phyloP scores from a whole-genome alignment of 306 rosid genomes.

The Rosa chinensis region DNA sequence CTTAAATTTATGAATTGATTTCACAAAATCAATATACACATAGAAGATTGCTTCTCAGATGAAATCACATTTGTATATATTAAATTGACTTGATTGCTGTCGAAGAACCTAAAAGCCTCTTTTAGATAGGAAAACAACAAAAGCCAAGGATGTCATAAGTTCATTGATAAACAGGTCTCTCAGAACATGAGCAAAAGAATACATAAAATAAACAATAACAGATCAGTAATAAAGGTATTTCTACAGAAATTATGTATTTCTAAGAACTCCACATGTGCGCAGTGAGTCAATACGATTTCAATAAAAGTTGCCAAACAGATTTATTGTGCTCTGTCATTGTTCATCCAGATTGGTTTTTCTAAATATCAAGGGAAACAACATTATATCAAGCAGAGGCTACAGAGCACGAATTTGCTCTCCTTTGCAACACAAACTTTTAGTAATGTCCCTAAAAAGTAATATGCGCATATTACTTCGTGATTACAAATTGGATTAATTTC shows the following conservation, averaged over 20 bases:
- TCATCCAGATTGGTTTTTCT: background rate
- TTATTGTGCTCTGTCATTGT: no score
- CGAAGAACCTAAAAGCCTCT: constrained; percentile 94
- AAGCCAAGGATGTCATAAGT: background rate
- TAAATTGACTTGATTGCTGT: constrained; percentile 52
- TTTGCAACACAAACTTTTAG: background rate
- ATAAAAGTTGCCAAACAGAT: no score
- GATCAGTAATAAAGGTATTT: no score
- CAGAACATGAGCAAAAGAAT: no score
- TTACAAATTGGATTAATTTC: no score
- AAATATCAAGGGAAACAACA: background rate
- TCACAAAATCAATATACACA: background rate
- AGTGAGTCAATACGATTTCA: no score
- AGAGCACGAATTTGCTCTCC: background rate
- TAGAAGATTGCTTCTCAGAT: constrained; percentile 21
- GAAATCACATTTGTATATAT: no score
- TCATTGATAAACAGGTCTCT: background rate
- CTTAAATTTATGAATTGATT: constrained; percentile 16
- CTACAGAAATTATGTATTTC: no score
- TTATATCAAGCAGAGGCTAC: background rate
- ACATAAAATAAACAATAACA: no score
- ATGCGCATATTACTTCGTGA: no score
- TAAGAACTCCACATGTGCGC: no score
- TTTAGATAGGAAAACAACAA: constrained; percentile 25
- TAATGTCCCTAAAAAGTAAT: background rate